phyloP scores from a whole-genome alignment of 371 early-diverging fungal species.

The Conidiobolus incongruus region DNA sequence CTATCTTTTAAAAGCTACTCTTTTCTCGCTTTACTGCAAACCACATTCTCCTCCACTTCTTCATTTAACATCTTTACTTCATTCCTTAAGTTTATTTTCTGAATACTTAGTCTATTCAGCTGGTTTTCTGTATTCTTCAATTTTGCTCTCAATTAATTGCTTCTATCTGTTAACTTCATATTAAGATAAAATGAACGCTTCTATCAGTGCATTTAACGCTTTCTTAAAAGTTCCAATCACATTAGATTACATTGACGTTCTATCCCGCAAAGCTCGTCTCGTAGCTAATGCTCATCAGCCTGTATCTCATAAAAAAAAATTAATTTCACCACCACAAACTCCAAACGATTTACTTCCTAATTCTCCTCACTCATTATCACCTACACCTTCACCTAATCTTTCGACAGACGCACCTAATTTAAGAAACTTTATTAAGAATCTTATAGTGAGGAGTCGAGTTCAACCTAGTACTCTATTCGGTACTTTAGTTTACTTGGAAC shows the following conservation, averaged over 20 bases:
- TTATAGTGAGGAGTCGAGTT: slow-evolving; percentile 26
- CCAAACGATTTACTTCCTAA: neutral
- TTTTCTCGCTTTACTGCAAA: no score
- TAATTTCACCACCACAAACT: neutral
- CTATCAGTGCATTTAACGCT: neutral
- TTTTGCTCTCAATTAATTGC: no score
- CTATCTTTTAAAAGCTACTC: no score
- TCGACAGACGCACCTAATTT: slow-evolving; percentile 10
- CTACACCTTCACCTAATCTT: neutral
- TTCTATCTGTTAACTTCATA: no score
- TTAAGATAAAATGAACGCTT: no score
- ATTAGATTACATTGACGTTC: neutral
- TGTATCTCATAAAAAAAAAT: no score
- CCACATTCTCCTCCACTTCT: no score
- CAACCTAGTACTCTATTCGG: slow-evolving; percentile 29
- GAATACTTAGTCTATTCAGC: no score
- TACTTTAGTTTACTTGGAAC: slow-evolving; percentile 26
- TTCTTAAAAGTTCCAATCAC: slow-evolving; percentile 3
- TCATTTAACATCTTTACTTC: no score
- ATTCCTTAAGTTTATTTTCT: no score
- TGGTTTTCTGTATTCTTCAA: no score
- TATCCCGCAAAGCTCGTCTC: neutral
- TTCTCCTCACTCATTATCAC: neutral
- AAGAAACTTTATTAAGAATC: slow-evolving; percentile 20
- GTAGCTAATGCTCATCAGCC: neutral